phyloP scores from a whole-genome alignment of 768 basidiomycete genomes.

The Termitomyces titanicus region DNA sequence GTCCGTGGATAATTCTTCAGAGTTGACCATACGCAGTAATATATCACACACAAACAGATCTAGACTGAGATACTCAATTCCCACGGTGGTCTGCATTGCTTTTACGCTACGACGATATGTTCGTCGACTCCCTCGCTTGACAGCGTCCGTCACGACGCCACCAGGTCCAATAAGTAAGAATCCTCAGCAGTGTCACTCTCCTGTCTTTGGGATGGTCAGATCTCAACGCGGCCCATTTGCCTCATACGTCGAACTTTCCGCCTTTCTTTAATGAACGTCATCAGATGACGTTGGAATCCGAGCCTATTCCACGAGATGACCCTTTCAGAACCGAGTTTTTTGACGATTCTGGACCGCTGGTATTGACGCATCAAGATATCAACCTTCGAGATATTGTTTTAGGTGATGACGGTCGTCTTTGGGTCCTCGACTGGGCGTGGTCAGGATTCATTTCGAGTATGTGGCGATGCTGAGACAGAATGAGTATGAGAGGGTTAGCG shows the following conservation, averaged over 20 bases:
- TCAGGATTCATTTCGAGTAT: slow-evolving; percentile 17
- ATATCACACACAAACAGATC: too few species aligned
- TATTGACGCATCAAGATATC: slow-evolving; percentile 20
- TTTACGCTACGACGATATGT: slow-evolving; percentile 13
- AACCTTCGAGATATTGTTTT: slow-evolving; percentile 17
- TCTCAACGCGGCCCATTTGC: background rate
- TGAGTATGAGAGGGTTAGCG: background rate
- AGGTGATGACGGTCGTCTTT: slow-evolving; percentile 16
- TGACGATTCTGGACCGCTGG: slow-evolving; percentile 18
- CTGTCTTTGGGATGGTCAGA: background rate
- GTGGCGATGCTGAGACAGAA: slow-evolving; percentile 15
- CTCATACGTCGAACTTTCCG: slow-evolving; percentile 11
- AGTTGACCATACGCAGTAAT: too few species aligned
- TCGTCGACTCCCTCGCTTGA: slow-evolving; percentile 13
- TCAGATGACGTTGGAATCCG: background rate
- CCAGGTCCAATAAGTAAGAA: background rate
- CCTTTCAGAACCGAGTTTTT: slow-evolving; percentile 6
- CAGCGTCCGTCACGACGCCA: background rate
- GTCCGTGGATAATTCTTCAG: too few species aligned
- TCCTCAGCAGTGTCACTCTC: background rate
- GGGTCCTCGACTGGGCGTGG: slow-evolving; percentile 19
- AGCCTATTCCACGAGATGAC: background rate
- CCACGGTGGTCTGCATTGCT: too few species aligned
- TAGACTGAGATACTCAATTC: too few species aligned
- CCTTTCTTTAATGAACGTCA: slow-evolving; percentile 11